Evolutionary conservation across 2,329 filamentous ascomycete genomes (phyloP).

Genomic region (Colletotrichum nymphaeae): DNA sequence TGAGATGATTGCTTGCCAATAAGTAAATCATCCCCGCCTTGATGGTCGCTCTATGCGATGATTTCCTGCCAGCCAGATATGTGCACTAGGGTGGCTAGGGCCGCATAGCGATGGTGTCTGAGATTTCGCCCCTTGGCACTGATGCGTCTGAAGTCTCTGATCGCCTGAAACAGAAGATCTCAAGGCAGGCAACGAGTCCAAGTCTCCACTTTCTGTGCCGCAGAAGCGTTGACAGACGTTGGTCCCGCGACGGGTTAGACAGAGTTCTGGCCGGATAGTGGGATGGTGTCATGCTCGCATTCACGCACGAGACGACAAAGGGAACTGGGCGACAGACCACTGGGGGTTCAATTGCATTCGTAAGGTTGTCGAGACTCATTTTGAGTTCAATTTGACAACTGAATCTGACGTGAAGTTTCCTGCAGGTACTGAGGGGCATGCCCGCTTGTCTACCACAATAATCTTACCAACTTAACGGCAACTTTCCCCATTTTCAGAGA

Average conservation of each 20-base stretch:
- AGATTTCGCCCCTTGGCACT: slow-evolving; percentile 8
- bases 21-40: not conserved
- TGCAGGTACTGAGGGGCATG: not conserved
- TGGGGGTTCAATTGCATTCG: not conserved
- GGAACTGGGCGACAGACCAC: not conserved
- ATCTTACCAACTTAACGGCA: not conserved
- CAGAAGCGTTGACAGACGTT: not conserved
- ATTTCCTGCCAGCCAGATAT: slow-evolving; percentile 11
- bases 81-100: slow-evolving; percentile 14
- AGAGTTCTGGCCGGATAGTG: not conserved
- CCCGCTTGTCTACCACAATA: not conserved
- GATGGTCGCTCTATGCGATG: not conserved
- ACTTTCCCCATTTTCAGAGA: too few relatives aligned
- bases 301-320: not conserved
- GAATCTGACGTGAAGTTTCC: not conserved
- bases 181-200: not conserved
- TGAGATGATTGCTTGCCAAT: not conserved
- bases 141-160: slow-evolving; percentile 33
- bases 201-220: not conserved
- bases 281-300: not conserved
- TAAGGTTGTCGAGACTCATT: not conserved
- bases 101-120: slow-evolving; percentile 12
- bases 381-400: not conserved
- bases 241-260: not conserved
- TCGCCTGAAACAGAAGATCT: slow-evolving; percentile 32